Conservation (phyloP, 306 rosid species). For the Pterocarpus macrocarpus region DNA sequence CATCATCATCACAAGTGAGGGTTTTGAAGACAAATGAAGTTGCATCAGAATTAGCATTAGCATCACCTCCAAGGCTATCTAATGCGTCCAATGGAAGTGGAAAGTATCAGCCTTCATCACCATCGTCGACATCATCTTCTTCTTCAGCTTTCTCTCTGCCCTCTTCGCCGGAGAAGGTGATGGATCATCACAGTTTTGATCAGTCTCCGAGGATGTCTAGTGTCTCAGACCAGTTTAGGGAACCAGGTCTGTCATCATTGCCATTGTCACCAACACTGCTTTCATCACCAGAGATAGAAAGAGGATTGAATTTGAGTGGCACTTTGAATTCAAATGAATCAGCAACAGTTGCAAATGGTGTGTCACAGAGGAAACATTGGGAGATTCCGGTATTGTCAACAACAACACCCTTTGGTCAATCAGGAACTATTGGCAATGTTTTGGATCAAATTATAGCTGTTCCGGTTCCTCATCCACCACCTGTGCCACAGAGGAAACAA, state of each 20-base stretch:
- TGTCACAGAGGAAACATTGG: conserved; percentile 51
- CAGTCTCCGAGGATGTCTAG: conserved; percentile 62
- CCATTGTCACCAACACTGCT: conserved; percentile 54
- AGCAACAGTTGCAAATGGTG: conserved; percentile 14
- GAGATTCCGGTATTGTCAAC: conserved; percentile 31
- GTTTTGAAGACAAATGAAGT: conserved; percentile 27
- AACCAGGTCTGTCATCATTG: conserved; percentile 44
- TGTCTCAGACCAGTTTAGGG: conserved; percentile 50
- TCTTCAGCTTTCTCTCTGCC: conserved; percentile 61
- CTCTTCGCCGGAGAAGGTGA: conserved; percentile 55
- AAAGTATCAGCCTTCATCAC: conserved; percentile 26
- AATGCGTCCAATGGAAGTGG: conserved; percentile 46
- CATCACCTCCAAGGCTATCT: conserved; percentile 42
- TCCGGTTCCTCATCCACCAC: conserved; percentile 37
- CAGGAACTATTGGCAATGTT: conserved; percentile 11
- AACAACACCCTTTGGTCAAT: conserved; percentile 6
- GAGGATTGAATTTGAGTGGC: conserved; percentile 12
- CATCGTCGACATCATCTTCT: conserved; percentile 5
- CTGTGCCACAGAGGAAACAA: conserved; percentile 46
- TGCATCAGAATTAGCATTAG: conserved; percentile 3
- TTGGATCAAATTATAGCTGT: conserved; percentile 35
- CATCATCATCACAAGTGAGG: conserved; percentile 19
- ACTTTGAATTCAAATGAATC: conserved; percentile 1
- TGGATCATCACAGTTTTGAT: conserved; percentile 45
- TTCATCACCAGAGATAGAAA: conserved; percentile 58